Conservation (phyloP, 805 yeast genomes). For the Lachancea kluyveri region DNA sequence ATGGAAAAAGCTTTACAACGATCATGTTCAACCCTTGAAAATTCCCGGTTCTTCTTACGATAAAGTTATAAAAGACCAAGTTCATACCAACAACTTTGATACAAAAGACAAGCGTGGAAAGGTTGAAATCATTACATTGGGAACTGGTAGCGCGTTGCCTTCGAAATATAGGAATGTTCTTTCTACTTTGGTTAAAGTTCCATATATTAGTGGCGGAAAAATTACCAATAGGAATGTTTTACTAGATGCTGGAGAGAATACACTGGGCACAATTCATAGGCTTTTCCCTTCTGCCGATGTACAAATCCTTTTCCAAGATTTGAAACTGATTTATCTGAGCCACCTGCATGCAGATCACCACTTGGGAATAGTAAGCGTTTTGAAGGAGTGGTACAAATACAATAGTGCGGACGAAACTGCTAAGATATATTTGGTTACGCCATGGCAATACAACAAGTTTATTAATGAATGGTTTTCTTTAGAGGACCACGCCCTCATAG, state of each 20-base stretch:
- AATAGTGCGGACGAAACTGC: constrained; percentile 34
- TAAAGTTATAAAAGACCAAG: constrained; percentile 24
- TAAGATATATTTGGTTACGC: constrained; percentile 56
- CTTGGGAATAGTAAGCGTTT: constrained; percentile 67
- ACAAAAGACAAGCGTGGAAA: constrained; percentile 39
- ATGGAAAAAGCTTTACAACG: constrained; percentile 25
- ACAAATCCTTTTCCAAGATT: constrained; percentile 46
- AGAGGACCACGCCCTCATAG: constrained; percentile 37
- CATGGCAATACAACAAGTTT: constrained; percentile 67
- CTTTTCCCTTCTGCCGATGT: constrained; percentile 45
- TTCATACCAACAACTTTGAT: constrained; percentile 26
- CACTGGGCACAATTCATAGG: constrained; percentile 66
- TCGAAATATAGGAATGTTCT: constrained; percentile 79
- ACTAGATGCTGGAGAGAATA: constrained; percentile 95
- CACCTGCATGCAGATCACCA: constrained; percentile 98
- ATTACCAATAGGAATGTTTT: constrained; percentile 42
- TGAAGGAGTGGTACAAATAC: constrained; percentile 57
- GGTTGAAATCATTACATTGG: constrained; percentile 69
- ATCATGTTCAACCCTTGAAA: constrained; percentile 23
- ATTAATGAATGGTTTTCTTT: constrained; percentile 59
- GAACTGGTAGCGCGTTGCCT: constrained; percentile 93
- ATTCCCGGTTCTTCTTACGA: constrained; percentile 22
- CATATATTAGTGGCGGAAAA: constrained; percentile 32
- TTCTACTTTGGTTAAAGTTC: constrained; percentile 70
- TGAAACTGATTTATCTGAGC: constrained; percentile 63